A percentile compares a stretch with the other conserved stretches of the same genome.
Evolutionary conservation across 2,329 filamentous ascomycete genomes (phyloP).

Genomic region (Nemania sp.): DNA sequence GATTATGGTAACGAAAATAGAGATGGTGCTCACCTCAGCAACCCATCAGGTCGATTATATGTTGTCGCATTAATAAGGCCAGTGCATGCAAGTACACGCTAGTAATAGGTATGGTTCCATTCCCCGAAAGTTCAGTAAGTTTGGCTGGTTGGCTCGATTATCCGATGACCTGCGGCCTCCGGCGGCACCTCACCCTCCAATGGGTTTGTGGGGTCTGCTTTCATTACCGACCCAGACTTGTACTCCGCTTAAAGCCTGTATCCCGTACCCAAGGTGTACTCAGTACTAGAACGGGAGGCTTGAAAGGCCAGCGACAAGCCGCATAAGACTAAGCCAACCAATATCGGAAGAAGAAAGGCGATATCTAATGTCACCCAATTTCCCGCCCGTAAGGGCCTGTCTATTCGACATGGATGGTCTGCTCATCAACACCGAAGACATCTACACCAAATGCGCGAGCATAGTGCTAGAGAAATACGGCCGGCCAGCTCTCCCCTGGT

Average conservation of each 20-base stretch:
- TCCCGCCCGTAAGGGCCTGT: slow-evolving; percentile 66
- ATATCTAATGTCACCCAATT: neutral
- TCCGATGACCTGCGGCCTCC: slow-evolving; percentile 34
- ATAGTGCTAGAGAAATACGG: slow-evolving; percentile 64
- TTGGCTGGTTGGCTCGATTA: too few species aligned
- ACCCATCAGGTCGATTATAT: neutral
- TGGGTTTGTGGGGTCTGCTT: neutral
- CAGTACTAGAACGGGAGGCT: too few species aligned
- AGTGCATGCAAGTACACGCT: neutral
- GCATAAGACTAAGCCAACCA: too few species aligned
- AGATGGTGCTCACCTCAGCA: neutral
- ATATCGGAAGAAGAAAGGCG: neutral
- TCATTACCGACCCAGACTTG: neutral
- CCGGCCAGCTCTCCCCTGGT: slow-evolving; percentile 68
- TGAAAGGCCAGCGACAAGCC: too few species aligned
- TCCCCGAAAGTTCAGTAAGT: too few species aligned
- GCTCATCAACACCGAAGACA: slow-evolving; percentile 73
- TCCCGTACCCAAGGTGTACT: too few species aligned
- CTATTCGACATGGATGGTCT: slow-evolving; percentile 84
- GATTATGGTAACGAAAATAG: neutral
- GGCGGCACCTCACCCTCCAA: slow-evolving; percentile 22
- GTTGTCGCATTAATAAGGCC: neutral
- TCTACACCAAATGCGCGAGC: slow-evolving; percentile 69
- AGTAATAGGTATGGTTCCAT: too few species aligned
- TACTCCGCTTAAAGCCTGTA: too few species aligned